A percentile compares a stretch with the other conserved stretches of the same genome.
phyloP scores from a whole-genome alignment of 345 rosid species.

The Laguncularia racemosa region DNA sequence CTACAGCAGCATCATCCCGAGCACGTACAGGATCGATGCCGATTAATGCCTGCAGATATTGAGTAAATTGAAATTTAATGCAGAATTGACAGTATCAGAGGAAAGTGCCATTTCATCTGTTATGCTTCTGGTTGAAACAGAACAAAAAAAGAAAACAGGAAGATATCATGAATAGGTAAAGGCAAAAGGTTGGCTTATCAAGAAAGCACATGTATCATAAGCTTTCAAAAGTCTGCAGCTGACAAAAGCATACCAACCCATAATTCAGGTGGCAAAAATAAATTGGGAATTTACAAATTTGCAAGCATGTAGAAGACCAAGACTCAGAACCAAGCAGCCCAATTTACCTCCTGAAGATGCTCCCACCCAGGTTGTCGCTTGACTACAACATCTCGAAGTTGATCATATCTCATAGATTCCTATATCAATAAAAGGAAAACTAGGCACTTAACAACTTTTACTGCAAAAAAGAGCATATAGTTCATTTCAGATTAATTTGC shows the following conservation, averaged over 20 bases:
- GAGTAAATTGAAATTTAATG: neutral
- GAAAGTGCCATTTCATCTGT: neutral
- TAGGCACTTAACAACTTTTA: neutral
- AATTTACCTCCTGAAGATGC: slow-evolving; percentile 74
- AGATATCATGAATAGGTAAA: neutral
- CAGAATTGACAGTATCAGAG: neutral
- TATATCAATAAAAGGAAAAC: slow-evolving; percentile 22
- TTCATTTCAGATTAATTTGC: too few relatives aligned
- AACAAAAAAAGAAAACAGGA: neutral
- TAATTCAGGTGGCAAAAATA: neutral
- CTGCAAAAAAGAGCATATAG: neutral
- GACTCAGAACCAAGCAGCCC: neutral
- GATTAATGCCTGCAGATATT: slow-evolving; percentile 54
- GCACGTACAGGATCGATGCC: slow-evolving; percentile 84
- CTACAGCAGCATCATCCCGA: slow-evolving; percentile 66
- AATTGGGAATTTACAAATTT: neutral
- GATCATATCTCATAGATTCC: slow-evolving; percentile 92
- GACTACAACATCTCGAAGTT: slow-evolving; percentile 71
- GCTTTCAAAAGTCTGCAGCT: too few relatives aligned
- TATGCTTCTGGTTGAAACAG: neutral
- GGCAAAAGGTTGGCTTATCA: too few relatives aligned
- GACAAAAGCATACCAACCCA: too few relatives aligned
- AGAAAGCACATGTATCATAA: too few relatives aligned
- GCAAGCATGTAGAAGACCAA: neutral
- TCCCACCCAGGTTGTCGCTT: slow-evolving; percentile 93